Evolutionary conservation across 2,329 filamentous ascomycete species (phyloP), one percentile per base, ranked within the genome.

Genomic region (Phoma sp.): DNA sequence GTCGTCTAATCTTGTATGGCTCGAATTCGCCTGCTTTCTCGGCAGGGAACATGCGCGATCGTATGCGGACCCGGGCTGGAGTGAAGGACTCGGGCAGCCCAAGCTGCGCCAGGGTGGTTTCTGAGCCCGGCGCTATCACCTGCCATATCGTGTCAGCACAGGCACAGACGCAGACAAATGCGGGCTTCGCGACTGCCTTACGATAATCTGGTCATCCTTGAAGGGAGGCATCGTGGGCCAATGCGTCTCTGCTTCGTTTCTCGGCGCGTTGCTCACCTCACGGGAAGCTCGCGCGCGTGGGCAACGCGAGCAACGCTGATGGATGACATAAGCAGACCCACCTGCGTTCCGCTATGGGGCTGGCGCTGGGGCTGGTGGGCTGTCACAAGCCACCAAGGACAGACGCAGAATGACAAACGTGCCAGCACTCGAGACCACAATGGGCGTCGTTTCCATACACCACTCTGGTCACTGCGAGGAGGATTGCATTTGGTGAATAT

Each of bases 1-100:
- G 80, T 63, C 72, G 71, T 48, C 87, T 89, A 24, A 95, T 89
- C 69, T 90, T 88, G 67, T 91, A 89, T 1, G 93, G 92, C 69
- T 93, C 89, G 70, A 86, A 92, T 70, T 89, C 87, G 54, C 91
- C 90, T 48, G 84, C 83, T 70, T 96, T 92, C 64, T 87, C 86
- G 47, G 82, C 86, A 1, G 83, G 82, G 67, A 98, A 99, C 92
- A 99, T 96, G 79, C 95, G 89, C 76, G 93, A 97, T 29, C 90
- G 87, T 63, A 98, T 85, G 64, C 92, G 90, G 74, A 90, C 85
- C 58, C 87, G 84, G n/a, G 95, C 91, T 38, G 92, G 93, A 32
- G 93, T 96, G 75, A 98, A 88, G n/a, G 86, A 87, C 79, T 97
- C 93, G 66, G 87, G 88, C 66, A 95, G 89, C 46, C 93, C 93